Evolutionary conservation across 768 basidiomycete genomes (phyloP), one percentile per base, ranked within the genome.

Genomic region (Mycena leptocephala): DNA sequence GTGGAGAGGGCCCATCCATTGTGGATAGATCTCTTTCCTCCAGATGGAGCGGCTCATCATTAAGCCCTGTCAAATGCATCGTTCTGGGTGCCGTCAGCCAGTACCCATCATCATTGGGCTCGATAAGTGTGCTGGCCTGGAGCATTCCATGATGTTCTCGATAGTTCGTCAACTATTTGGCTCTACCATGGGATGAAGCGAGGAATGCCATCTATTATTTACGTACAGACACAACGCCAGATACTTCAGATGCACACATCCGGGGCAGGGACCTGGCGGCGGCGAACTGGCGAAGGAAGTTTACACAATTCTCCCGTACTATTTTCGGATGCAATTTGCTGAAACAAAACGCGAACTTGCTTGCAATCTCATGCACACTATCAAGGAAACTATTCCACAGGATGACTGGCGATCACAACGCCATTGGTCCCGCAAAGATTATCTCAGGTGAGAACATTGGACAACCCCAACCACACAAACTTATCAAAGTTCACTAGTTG

Each of bases 361-460:
- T 61, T 37, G 59, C 59, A 61, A 33, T 35, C 32, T 61, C 32
- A 61, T 61, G 39, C 59, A 61, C 59, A 35, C 22, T 61, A 22
- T 35, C 32, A 61, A 37, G 33, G 59, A 61, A 61, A 61, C 32
- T n/a, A n/a, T n/a, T n/a, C n/a, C n/a, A 58, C 24, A 58, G 26
- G 55, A 58, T 58, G 24, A 20, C 55, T 58, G 2, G 55, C 26
- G 26, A 26, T 58, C 30, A 30, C 55, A 5, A 58, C 26, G 9
- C 55, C 5, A 10, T 41, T 5, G 1, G 11, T 41, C 4, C 16
- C 1, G 16, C 39, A 58, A 58, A n/a, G 55, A 58, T 28, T 30
- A 58, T 58, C 55, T 58, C 55, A 58, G 59, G 59, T 61, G 59
- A 61, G 59, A 61, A 24, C 59, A 61, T 33, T 61, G 59, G 33